Base-by-base conservation (phyloP, 1,284 basidiomycete species). In the Cryptococcus neoformans region DNA sequence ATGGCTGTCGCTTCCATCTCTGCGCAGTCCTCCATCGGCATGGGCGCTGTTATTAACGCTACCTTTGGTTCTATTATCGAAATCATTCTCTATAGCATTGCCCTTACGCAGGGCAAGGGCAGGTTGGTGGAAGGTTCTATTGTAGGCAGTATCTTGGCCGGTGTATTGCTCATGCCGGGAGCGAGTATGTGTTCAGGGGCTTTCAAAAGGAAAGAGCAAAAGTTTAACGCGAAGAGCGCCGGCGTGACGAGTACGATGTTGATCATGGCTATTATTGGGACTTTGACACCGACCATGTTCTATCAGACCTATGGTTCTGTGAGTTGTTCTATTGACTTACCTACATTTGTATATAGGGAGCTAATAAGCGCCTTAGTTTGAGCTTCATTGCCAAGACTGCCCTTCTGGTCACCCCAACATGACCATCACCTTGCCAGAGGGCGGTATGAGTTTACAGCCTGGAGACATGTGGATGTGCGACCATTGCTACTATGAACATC, bases 31-130 rank as follows among this genome's bases (percentile, higher is more conserved):
- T 93, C 89, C 12, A 99, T 99, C 63, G 96, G 96, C 11, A 98
- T 99, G 93, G 96, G 96, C 61, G 96, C 96, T 0, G 95, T 99
- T 66, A 99, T 99, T 81, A 99, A 99, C 76, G 96, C 96, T 0
- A 96, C 93, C 0, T 99, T 99, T 69, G 96, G 96, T 74, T 95
- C 92, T 9, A 88, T 99, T 72, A 94, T 99, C 74, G 96, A 99
- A 78, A 91, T 99, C 67, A 84, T 99, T 65, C 83, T 99, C 0
- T 99, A 99, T 73, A 81, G 80, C 39, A 90, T 99, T 63, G 92
- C 92, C 12, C 80, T 99, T 41, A 89, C 85, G 10, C 85, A 94
- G 70, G 83, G 87, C 44, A 99, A 95, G 76, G 94, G 94, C 0
- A 85, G 88, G 65, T 83, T 99, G 11, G 96, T 99, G 0, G 96